A percentile compares a stretch with the other conserved stretches of the same genome.
Evolutionary conservation across 352 stramenopile species (phyloP).

Genomic region (Phytopythium helicoides): DNA sequence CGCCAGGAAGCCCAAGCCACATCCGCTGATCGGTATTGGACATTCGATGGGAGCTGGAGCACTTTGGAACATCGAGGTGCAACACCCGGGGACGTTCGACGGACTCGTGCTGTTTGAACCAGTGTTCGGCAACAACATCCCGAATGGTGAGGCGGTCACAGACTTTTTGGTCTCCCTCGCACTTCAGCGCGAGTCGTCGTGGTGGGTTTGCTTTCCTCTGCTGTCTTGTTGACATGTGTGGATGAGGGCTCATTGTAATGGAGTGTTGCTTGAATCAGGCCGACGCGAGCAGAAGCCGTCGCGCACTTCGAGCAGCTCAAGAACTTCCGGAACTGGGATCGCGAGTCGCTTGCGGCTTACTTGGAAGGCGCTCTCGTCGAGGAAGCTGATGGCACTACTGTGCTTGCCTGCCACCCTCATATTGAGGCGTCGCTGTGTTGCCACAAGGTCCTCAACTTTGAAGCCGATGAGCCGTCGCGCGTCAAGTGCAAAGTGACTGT

Average conservation of each 20-base stretch:
- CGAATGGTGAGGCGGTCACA: slow-evolving; percentile 10
- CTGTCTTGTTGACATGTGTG: neutral
- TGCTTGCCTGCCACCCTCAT: slow-evolving; percentile 33
- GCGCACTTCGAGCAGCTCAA: slow-evolving; percentile 28
- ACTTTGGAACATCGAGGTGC: slow-evolving; percentile 35
- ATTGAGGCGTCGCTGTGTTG: slow-evolving; percentile 42
- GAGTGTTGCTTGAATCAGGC: slow-evolving; percentile 9
- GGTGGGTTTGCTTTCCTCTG: slow-evolving; percentile 20
- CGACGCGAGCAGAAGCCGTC: slow-evolving; percentile 18
- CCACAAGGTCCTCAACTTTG: slow-evolving; percentile 22
- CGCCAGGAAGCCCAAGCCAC: neutral
- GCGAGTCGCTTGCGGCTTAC: slow-evolving; percentile 30
- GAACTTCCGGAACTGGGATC: slow-evolving; percentile 37
- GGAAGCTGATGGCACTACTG: slow-evolving; percentile 15
- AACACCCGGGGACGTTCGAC: slow-evolving; percentile 35
- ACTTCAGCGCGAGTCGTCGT: slow-evolving; percentile 25
- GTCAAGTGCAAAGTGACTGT: slow-evolving; percentile 33
- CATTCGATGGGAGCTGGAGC: slow-evolving; percentile 33
- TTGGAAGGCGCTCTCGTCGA: slow-evolving; percentile 27
- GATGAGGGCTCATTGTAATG: neutral
- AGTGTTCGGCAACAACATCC: slow-evolving; percentile 20
- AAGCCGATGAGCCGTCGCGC: slow-evolving; percentile 21
- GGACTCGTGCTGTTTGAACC: slow-evolving; percentile 43
- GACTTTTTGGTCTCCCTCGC: slow-evolving; percentile 31
- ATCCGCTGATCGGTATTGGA: slow-evolving; percentile 24